A percentile compares a stretch with the other conserved stretches of the same genome.
Evolutionary conservation across 2,329 filamentous ascomycete genomes (phyloP).

Genomic region (Calonectria pseudoturangicola): DNA sequence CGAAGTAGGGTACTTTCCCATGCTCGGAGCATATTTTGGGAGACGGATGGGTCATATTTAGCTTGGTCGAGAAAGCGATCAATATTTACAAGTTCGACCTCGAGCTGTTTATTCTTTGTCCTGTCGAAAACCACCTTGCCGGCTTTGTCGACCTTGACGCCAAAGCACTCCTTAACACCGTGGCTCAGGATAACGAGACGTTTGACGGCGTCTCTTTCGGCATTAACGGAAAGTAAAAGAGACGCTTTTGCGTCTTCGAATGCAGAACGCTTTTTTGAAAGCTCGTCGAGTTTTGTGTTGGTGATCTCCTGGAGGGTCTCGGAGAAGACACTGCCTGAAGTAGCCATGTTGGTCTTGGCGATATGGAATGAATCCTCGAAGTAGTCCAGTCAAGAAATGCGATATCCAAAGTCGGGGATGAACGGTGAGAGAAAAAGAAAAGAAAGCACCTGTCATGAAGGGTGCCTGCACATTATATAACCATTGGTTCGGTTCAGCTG

Average conservation of each 20-base stretch:
- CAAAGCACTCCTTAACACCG: conserved; percentile 61
- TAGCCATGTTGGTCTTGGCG: conserved; percentile 46
- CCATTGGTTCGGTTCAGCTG: neutral
- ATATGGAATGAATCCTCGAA: neutral
- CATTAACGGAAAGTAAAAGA: conserved; percentile 54
- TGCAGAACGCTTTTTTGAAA: conserved; percentile 62
- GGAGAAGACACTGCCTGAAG: conserved; percentile 62
- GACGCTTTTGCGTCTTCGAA: conserved; percentile 61
- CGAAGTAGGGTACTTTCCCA: conserved; percentile 62
- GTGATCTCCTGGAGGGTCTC: conserved; percentile 66
- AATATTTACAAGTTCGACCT: conserved; percentile 61
- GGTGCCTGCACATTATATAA: neutral
- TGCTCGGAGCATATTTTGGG: conserved; percentile 55
- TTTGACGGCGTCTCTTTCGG: conserved; percentile 53
- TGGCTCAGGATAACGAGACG: conserved; percentile 58
- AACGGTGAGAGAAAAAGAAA: neutral
- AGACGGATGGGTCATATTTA: conserved; percentile 64
- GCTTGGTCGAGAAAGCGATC: conserved; percentile 64
- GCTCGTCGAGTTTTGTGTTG: conserved; percentile 65
- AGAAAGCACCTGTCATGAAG: neutral
- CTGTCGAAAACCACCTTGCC: conserved; percentile 49
- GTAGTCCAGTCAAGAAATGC: no score
- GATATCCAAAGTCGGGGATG: neutral
- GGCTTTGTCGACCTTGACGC: conserved; percentile 55
- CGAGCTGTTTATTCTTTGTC: conserved; percentile 54